These are phyloP conservation scores for Paralagenidium karlingii DNA, from an alignment of 352 stramenopile species.

Conservation along the genomic window DNA sequence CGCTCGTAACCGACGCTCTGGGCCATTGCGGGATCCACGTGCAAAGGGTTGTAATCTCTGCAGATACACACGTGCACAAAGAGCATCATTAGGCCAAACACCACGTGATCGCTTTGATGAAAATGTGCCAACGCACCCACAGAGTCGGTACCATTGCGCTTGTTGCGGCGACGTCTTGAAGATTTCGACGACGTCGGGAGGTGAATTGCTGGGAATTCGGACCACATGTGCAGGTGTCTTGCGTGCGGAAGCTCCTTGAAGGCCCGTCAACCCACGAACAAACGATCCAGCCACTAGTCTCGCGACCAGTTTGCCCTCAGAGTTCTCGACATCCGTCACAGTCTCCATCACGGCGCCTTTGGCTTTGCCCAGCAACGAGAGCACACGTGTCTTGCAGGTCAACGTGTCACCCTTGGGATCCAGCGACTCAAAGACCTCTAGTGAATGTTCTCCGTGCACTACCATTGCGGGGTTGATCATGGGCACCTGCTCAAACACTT, in stretches of 20 bases:
- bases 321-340: slow-evolving; percentile 69
- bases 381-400: slow-evolving; percentile 44
- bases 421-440: slow-evolving; percentile 67
- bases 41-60: slow-evolving; percentile 91
- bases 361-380: slow-evolving; percentile 78
- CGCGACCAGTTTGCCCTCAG: slow-evolving; percentile 30
- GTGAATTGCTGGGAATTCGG: slow-evolving; percentile 48
- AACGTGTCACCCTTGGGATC: slow-evolving; percentile 37
- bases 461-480: slow-evolving; percentile 73
- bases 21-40: slow-evolving; percentile 83
- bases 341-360: slow-evolving; percentile 76
- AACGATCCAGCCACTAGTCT: slow-evolving; percentile 74
- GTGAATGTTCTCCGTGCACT: slow-evolving; percentile 74
- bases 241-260: slow-evolving; percentile 23
- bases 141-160: slow-evolving; percentile 89
- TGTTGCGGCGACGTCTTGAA: slow-evolving; percentile 58
- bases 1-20: slow-evolving; percentile 60
- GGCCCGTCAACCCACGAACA: slow-evolving; percentile 65
- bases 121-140: slow-evolving; percentile 29
- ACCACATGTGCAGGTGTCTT: slow-evolving; percentile 40
- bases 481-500: slow-evolving; percentile 50
- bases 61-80: not conserved
- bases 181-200: slow-evolving; percentile 43
- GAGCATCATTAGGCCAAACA: not conserved
- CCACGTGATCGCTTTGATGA: not conserved